Evolutionary conservation across 2,329 filamentous ascomycete genomes (phyloP).

Genomic region (Triangularia setosa): DNA sequence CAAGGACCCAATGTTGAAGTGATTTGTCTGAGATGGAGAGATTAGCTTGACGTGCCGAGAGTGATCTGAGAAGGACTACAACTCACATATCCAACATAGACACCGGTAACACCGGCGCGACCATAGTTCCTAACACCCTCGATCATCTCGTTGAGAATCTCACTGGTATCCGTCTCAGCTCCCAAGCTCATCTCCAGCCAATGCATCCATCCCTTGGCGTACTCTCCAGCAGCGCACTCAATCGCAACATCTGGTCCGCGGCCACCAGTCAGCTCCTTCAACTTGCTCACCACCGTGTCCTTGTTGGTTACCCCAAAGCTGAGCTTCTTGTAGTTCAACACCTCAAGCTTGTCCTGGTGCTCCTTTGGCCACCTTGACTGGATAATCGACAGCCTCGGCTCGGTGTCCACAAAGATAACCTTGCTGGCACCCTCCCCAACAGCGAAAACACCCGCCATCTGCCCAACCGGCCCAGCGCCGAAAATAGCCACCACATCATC

Average conservation of each 20-base stretch:
- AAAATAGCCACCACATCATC: slow-evolving; percentile 78
- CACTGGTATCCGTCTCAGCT: slow-evolving; percentile 79
- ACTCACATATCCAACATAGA: slow-evolving; percentile 57
- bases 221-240: slow-evolving; percentile 62
- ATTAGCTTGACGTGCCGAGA: too few relatives aligned
- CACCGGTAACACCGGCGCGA: slow-evolving; percentile 72
- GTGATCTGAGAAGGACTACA: neutral
- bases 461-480: slow-evolving; percentile 81
- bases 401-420: slow-evolving; percentile 76
- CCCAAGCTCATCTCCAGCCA: slow-evolving; percentile 58
- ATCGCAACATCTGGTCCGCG: slow-evolving; percentile 71
- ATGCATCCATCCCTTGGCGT: slow-evolving; percentile 58
- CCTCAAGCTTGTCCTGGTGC: slow-evolving; percentile 54
- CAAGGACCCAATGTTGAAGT: slow-evolving; percentile 77
- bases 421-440: slow-evolving; percentile 68
- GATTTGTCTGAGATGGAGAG: slow-evolving; percentile 59
- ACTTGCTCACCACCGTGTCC: slow-evolving; percentile 61
- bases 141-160: slow-evolving; percentile 77
- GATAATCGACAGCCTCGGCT: slow-evolving; percentile 65
- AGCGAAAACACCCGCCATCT: slow-evolving; percentile 76
- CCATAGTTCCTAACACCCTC: slow-evolving; percentile 69
- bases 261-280: slow-evolving; percentile 70
- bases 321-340: slow-evolving; percentile 63
- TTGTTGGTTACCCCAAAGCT: slow-evolving; percentile 54
- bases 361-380: slow-evolving; percentile 54